phyloP scores from a whole-genome alignment of 805 yeast species.

The Candida ortonii region DNA sequence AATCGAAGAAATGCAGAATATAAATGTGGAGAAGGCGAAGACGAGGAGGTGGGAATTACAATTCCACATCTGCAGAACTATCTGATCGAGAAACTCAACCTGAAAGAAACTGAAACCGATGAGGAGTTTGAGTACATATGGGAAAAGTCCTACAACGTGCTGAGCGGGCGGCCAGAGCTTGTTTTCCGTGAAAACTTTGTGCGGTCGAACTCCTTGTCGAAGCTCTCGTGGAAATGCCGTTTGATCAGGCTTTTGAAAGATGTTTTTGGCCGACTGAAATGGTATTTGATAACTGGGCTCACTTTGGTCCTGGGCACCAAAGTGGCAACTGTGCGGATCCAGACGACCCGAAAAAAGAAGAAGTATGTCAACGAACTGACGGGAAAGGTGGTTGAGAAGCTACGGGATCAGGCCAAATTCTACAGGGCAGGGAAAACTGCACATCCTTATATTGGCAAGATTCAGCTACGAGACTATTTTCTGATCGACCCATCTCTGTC shows the following conservation, averaged over 20 bases:
- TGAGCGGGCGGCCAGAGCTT: constrained; percentile 21
- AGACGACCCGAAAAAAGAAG: constrained; percentile 32
- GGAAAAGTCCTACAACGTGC: constrained; percentile 21
- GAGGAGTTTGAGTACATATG: constrained; percentile 28
- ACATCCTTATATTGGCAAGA: constrained; percentile 56
- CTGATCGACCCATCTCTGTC: constrained; percentile 38
- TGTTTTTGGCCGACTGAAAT: constrained; percentile 22
- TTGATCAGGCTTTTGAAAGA: constrained; percentile 24
- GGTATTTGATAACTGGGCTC: constrained; percentile 17
- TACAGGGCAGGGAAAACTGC: constrained; percentile 36
- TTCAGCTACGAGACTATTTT: constrained; percentile 68
- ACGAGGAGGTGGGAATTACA: constrained; percentile 38
- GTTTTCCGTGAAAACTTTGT: constrained; percentile 16
- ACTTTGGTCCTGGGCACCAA: constrained; percentile 6
- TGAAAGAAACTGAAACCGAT: constrained; percentile 6
- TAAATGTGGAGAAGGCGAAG: constrained; percentile 33
- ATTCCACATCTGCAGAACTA: constrained; percentile 61
- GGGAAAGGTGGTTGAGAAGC: constrained; percentile 46
- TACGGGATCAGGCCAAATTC: constrained; percentile 44
- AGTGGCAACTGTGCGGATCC: constrained; percentile 5
- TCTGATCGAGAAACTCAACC: constrained; percentile 51
- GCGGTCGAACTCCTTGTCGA: constrained; percentile 29
- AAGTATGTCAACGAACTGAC: constrained; percentile 44
- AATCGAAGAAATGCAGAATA: constrained; percentile 68
- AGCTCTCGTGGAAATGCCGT: constrained; percentile 28